phyloP scores from a whole-genome alignment of 139 green algal species.

The Monoraphidium neglectum region DNA sequence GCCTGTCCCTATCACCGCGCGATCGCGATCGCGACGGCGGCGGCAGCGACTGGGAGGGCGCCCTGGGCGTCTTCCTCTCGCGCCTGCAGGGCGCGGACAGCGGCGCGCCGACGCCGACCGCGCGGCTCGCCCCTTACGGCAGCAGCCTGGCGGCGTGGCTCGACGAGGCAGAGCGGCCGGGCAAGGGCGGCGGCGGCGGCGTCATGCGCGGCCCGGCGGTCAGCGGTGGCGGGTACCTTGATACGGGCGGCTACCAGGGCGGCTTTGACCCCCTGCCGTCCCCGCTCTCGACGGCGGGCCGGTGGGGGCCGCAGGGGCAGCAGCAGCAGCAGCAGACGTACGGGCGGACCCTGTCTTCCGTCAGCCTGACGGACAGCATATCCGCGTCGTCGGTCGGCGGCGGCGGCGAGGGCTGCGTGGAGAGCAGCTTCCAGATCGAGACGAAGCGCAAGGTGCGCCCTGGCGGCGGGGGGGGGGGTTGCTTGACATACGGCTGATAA shows the following conservation, averaged over 20 bases:
- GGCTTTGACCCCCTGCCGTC: not conserved
- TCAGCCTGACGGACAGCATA: not conserved
- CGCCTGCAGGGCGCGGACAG: not conserved
- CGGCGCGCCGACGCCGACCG: no score
- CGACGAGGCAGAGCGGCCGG: no score
- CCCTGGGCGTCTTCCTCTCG: not conserved
- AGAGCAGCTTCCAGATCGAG: slow-evolving; percentile 24
- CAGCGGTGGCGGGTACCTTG: not conserved
- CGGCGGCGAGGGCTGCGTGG: not conserved
- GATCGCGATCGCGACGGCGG: not conserved
- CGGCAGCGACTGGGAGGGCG: not conserved
- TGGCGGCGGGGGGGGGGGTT: no score
- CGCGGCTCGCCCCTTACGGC: no score
- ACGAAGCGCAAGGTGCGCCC: slow-evolving; percentile 37
- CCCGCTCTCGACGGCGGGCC: not conserved
- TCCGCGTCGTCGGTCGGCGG: no score
- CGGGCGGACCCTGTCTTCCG: no score
- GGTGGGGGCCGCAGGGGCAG: not conserved
- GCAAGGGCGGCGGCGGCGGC: not conserved
- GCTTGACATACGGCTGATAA: no score
- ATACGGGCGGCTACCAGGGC: no score
- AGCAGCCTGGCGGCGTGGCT: no score
- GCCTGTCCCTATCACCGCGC: not conserved
- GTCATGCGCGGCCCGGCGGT: not conserved
- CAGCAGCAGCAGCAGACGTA: not conserved